phyloP scores from a whole-genome alignment of 208 protist species.

The Histomonas meleagridis region DNA sequence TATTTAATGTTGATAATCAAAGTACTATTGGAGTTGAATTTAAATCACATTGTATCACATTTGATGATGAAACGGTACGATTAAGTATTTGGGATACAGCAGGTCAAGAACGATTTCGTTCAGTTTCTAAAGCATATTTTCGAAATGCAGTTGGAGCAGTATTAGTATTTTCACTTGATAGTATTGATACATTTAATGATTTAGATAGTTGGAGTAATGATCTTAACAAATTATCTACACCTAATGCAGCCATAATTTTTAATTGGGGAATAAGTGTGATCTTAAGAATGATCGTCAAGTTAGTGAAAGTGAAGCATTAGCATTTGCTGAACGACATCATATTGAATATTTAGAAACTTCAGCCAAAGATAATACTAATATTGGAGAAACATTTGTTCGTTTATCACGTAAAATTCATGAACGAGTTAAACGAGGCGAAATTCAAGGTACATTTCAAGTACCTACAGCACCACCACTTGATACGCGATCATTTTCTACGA shows the following conservation, averaged over 20 bases:
- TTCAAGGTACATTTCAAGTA: background rate
- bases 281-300: background rate
- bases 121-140: constrained; percentile 3
- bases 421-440: background rate
- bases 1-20: background rate
- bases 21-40: constrained; percentile 21
- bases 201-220: background rate
- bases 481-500: no score
- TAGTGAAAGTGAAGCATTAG: background rate
- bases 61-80: background rate
- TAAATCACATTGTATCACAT: background rate
- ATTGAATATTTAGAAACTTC: background rate
- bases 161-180: background rate
- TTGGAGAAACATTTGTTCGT: background rate
- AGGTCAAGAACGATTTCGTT: background rate
- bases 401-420: background rate
- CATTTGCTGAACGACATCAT: background rate
- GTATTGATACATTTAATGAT: background rate
- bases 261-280: background rate
- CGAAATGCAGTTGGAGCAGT: background rate
- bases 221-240: background rate
- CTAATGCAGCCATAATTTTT: background rate
- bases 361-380: background rate
- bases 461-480: background rate
- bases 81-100: constrained; percentile 26